Evolutionary conservation across 148 eudicot species (phyloP).

Genomic region (Cornus controversa): DNA sequence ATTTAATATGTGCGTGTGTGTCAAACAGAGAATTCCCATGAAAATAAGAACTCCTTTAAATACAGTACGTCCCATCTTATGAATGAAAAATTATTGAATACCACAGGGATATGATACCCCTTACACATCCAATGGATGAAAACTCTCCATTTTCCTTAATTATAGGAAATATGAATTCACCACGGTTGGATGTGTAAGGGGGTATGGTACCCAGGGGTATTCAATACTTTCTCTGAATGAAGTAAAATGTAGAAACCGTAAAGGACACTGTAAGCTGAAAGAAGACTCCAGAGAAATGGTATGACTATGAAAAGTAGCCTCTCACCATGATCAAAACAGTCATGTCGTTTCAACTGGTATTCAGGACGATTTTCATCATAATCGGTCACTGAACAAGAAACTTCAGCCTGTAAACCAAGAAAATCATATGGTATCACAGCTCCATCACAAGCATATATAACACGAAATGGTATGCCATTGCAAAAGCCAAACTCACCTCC

Average conservation of each 20-base stretch:
- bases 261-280: too few species aligned
- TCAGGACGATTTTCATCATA: conserved; percentile 69
- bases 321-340: conserved; percentile 88
- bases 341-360: conserved; percentile 62
- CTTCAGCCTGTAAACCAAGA: conserved; percentile 64
- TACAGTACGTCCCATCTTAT: background rate
- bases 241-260: too few species aligned
- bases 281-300: too few species aligned
- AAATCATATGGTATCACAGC: background rate
- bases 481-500: conserved; percentile 44
- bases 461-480: background rate
- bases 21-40: background rate
- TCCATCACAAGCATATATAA: background rate
- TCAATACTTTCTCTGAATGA: too few species aligned
- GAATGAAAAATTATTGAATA: too few species aligned
- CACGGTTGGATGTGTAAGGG: too few species aligned
- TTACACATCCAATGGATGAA: too few species aligned
- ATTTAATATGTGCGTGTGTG: too few species aligned
- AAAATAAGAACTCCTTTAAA: background rate
- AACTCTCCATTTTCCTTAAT: too few species aligned
- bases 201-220: too few species aligned
- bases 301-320: conserved; percentile 9
- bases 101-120: too few species aligned
- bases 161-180: too few species aligned
- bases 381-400: conserved; percentile 38